phyloP scores from a whole-genome alignment of 768 basidiomycete species.

The Leccinum truebloodii region DNA sequence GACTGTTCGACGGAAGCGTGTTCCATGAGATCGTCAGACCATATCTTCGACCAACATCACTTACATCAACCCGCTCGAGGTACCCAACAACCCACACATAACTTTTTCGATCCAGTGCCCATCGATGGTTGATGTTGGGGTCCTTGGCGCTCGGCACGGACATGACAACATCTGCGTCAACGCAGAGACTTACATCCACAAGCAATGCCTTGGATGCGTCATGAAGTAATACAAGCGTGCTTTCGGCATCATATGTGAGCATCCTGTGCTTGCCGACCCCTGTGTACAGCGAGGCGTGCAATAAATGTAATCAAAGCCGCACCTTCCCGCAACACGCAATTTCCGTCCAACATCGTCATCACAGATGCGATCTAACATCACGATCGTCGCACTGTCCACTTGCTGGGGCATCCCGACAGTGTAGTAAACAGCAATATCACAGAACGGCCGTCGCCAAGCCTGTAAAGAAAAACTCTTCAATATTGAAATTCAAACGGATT shows the following conservation, averaged over 20 bases:
- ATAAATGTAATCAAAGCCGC: conserved; percentile 25
- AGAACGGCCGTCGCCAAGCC: conserved; percentile 1
- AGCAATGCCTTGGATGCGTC: conserved; percentile 52
- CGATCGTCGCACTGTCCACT: conserved; percentile 48
- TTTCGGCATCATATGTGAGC: conserved; percentile 53
- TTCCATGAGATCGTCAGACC: conserved; percentile 15
- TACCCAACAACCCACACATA: conserved; percentile 58
- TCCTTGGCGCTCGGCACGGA: conserved; percentile 12
- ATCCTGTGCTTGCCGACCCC: conserved; percentile 41
- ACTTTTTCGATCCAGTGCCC: conserved; percentile 55
- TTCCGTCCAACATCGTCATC: conserved; percentile 47
- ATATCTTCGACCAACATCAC: conserved; percentile 20
- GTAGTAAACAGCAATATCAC: not conserved
- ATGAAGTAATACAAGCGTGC: conserved; percentile 48
- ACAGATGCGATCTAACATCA: conserved; percentile 42
- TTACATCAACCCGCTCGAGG: conserved; percentile 51
- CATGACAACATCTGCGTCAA: conserved; percentile 36
- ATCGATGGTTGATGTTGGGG: conserved; percentile 28
- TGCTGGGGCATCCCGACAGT: conserved; percentile 45
- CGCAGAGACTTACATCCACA: conserved; percentile 56
- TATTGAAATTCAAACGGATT: conserved; percentile 4
- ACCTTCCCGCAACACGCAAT: conserved; percentile 62
- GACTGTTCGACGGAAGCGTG: conserved; percentile 31
- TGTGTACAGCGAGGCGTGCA: conserved; percentile 15
- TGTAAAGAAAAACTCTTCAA: not conserved